Evolutionary conservation across 306 rosid genomes (phyloP), one percentile per base, ranked within the genome.

Genomic region (Glycine latifolia): DNA sequence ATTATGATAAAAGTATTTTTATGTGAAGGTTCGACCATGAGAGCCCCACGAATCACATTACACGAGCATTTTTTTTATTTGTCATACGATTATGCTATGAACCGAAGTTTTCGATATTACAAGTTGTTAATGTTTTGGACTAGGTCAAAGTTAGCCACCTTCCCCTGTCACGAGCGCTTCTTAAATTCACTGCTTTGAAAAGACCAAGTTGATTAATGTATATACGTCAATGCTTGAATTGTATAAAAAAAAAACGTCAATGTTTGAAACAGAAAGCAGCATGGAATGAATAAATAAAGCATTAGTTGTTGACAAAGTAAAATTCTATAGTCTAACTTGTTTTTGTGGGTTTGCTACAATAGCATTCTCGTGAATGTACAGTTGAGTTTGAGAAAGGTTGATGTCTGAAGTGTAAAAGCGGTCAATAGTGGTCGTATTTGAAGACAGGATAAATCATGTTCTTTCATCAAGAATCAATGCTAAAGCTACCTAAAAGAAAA

Each of bases 351-450:
- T 79, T 84, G 81, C 59, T 73, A 79, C 66, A 56, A 44, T 54
- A 79, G 12, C 72, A 69, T 69, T 84, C 84, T 75, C 81, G 87
- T 84, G 87, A 80, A 75, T 80, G 79, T 1, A 75, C 82, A 80
- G 85, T 80, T 52, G 43, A 75, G 41, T 84, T 84, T 68, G 79
- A 84, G 71, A 79, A 84, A 52, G 37, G 11, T 67, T 79, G 83
- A 49, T 56, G 58, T 67, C 43, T 78, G 8, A 78, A 78, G 75
- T 44, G 17, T 7, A 66, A 78, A 79, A 79, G 73, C 26, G 60
- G 84, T 67, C 73, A 84, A 79, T 66, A 73, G 73, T 84, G 77
- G 72, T 73, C 77, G 5, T 78, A 62, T 83, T 71, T 11, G 11
- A 78, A 72, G 75, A 83, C 74, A 78, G 50, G 3, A 43, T 53